Conservation (phyloP, 23 red algal species). For the Gracilaria gracilis region DNA sequence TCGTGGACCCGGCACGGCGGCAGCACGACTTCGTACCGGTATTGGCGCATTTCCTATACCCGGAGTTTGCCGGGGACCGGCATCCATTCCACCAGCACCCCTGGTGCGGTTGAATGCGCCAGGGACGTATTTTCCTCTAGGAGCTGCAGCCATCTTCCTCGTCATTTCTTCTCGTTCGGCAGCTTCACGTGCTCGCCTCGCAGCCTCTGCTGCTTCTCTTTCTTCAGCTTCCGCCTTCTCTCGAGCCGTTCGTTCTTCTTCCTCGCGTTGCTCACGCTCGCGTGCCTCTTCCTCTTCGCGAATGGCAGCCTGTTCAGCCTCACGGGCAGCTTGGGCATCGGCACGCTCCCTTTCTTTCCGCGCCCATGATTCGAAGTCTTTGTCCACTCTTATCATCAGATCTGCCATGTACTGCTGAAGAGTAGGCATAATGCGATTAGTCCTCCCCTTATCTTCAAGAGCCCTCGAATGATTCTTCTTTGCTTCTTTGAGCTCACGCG, state of each 20-base stretch:
- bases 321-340: conserved; percentile 68
- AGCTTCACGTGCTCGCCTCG: conserved; percentile 53
- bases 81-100: neutral
- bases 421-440: conserved; percentile 53
- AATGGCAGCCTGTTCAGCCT: conserved; percentile 63
- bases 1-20: neutral
- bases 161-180: conserved; percentile 50
- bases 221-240: conserved; percentile 66
- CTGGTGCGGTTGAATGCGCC: conserved; percentile 7
- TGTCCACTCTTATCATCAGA: conserved; percentile 67
- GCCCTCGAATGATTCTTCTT: conserved; percentile 64
- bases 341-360: conserved; percentile 66
- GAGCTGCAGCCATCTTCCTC: conserved; percentile 14
- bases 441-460: conserved; percentile 75
- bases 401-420: conserved; percentile 45
- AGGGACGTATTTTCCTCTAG: conserved; percentile 38
- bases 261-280: conserved; percentile 42
- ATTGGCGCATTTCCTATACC: neutral
- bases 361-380: conserved; percentile 67
- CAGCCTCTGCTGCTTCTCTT: conserved; percentile 59
- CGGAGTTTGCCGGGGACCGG: neutral
- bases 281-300: conserved; percentile 53
- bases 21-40: neutral
- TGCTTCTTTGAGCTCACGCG: conserved; percentile 62
- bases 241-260: conserved; percentile 64